A percentile compares a stretch with the other conserved stretches of the same genome.
These are phyloP conservation scores for Cystofilobasidium bisporidii DNA, from an alignment of 768 basidiomycete species.

Conservation along the genomic window DNA sequence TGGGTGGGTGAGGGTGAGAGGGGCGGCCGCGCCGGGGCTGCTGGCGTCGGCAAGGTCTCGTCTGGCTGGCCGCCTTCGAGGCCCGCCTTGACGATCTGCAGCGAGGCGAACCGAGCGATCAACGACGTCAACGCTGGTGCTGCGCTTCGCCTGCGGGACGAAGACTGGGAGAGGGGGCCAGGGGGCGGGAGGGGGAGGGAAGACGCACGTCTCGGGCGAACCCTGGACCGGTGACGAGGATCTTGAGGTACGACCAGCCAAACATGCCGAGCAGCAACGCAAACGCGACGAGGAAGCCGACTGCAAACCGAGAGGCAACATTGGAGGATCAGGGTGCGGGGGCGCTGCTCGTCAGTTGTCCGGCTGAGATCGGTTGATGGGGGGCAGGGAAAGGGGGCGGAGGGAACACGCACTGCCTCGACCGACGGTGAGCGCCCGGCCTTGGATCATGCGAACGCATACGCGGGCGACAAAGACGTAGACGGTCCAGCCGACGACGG, in stretches of 20 bases:
- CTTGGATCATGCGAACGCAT: conserved; percentile 15
- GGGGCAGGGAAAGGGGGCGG: not conserved
- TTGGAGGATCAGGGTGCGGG: too few relatives aligned
- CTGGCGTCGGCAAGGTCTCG: too few relatives aligned
- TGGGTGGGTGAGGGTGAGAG: too few relatives aligned
- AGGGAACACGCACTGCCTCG: conserved; percentile 15
- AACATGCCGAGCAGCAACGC: conserved; percentile 6
- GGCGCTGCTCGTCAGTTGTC: too few relatives aligned
- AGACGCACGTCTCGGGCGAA: conserved; percentile 20
- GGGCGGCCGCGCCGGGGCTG: too few relatives aligned
- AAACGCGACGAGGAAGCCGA: conserved; percentile 15
- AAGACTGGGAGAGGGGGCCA: too few relatives aligned
- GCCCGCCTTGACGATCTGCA: not conserved
- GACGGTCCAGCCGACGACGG: conserved; percentile 4
- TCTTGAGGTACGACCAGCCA: conserved; percentile 21
- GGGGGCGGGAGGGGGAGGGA: not conserved
- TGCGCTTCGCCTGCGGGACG: too few relatives aligned
- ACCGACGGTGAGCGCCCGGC: not conserved
- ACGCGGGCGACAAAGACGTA: conserved; percentile 23
- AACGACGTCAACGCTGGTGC: too few relatives aligned
- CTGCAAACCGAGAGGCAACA: too few relatives aligned
- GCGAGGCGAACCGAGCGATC: not conserved
- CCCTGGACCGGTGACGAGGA: conserved; percentile 11
- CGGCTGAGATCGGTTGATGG: too few relatives aligned
- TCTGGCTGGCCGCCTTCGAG: too few relatives aligned